Evolutionary conservation across 441 rosid genomes (phyloP).

Genomic region (Metrosideros polymorpha): DNA sequence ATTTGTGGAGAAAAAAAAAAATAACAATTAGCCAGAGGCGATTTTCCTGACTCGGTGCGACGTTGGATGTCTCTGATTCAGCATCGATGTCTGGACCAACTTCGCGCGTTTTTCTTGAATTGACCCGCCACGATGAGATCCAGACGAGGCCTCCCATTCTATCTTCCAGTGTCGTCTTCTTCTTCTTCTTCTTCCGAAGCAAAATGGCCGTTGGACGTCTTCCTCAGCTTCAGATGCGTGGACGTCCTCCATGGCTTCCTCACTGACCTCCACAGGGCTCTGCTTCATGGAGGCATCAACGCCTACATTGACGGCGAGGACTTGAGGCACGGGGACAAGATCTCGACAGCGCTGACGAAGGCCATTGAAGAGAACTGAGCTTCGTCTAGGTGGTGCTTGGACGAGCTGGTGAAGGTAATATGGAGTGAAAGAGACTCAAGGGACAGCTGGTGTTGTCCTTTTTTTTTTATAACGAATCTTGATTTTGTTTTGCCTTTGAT

Average conservation of each 20-base stretch:
- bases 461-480: no score
- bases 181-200: neutral
- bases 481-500: no score
- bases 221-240: neutral
- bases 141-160: neutral
- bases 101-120: neutral
- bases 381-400: neutral
- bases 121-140: neutral
- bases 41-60: neutral
- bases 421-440: neutral
- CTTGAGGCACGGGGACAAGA: neutral
- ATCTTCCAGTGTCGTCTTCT: neutral
- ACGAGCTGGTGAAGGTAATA: neutral
- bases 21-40: accelerated
- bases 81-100: neutral
- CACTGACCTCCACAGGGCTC: neutral
- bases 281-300: neutral
- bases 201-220: neutral
- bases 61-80: neutral
- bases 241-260: neutral
- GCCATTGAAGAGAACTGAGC: neutral
- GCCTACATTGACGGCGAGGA: neutral
- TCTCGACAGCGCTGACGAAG: neutral
- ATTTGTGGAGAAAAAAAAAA: neutral
- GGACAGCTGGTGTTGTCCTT: no score